Base-by-base conservation (phyloP, 768 basidiomycete species). In the Leccinum pellstonianum region DNA sequence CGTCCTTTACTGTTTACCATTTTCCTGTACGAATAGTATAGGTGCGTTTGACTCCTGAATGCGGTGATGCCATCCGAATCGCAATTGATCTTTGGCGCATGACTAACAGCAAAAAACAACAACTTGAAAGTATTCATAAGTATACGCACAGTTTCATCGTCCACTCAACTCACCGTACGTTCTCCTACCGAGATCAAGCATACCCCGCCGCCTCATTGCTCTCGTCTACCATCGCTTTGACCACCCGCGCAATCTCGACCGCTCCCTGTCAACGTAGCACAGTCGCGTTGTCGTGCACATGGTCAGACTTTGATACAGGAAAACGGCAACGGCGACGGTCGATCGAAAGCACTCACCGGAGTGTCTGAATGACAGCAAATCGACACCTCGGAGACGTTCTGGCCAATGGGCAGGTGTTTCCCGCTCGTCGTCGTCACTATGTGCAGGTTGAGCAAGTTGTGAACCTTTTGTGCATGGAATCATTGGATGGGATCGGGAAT, bases 301-400 rank as follows among this genome's bases (percentile, higher is more conserved):
- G 15, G 15, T 62, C 53, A 53, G n/a, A 5, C n/a, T 46, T 38
- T 2, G 9, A 63, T 33, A 33, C 37, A 27, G 53, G 49, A 14
- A 4, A 21, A 8, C 8, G 12, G 5, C 1, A 49, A 10, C 5
- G 4, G 8, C 2, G 51, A 41, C n/a, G 15, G 11, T 3, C 15
- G 17, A n/a, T n/a, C 17, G 17, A 17, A 8, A 46, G 11, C 56
- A 67, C 83, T 67, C 41, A 86, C 83, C 1, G 86, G 84, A 1
- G 83, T 86, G 57, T 87, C 85, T 0, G 84, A 86, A 66, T 87
- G 86, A 59, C 83, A 83, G 56, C 85, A 87, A 21, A 87, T 86
- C 4, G 86, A 81, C 0, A 87, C 82, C 54, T 84, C 81, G 0
- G 64, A 57, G 9, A 86, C 66, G 52, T 77, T 75, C 5, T 73